Evolutionary conservation across 805 yeast species (phyloP).

Genomic region (Huiozyma sinensis): DNA sequence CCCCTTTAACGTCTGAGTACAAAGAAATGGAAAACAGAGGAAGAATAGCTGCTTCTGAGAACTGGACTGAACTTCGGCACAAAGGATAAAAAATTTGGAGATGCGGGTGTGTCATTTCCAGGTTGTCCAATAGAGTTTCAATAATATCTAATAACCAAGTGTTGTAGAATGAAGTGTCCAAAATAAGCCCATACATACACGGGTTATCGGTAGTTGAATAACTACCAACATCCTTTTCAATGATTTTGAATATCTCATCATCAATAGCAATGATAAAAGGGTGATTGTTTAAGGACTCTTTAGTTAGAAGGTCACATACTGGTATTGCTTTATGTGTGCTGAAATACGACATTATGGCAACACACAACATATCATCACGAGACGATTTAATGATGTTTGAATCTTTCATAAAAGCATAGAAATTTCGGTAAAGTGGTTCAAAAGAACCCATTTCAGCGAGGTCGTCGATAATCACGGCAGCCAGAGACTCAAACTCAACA

Average conservation of each 20-base stretch:
- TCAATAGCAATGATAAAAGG: not conserved
- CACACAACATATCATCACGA: not conserved
- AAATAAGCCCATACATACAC: not conserved
- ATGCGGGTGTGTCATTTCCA: not conserved
- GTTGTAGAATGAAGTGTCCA: not conserved
- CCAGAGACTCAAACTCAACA: not conserved
- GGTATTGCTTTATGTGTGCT: not conserved
- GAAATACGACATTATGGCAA: not conserved
- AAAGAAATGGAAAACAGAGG: not conserved
- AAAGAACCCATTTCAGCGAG: not conserved
- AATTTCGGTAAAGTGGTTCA: not conserved
- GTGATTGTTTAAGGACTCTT: not conserved
- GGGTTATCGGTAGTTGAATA: not conserved
- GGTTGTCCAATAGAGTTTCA: not conserved
- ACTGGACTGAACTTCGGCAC: slow-evolving; percentile 2
- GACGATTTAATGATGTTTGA: not conserved
- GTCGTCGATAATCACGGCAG: not conserved
- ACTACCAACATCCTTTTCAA: not conserved
- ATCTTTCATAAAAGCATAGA: not conserved
- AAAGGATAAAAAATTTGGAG: not conserved
- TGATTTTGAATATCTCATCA: not conserved
- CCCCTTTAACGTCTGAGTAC: not conserved
- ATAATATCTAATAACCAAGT: slow-evolving; percentile 6
- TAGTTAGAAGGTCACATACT: not conserved
- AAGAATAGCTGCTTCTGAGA: slow-evolving; percentile 1